Conservation (phyloP, 345 rosid species). For the Sisymbrium altissimum region DNA sequence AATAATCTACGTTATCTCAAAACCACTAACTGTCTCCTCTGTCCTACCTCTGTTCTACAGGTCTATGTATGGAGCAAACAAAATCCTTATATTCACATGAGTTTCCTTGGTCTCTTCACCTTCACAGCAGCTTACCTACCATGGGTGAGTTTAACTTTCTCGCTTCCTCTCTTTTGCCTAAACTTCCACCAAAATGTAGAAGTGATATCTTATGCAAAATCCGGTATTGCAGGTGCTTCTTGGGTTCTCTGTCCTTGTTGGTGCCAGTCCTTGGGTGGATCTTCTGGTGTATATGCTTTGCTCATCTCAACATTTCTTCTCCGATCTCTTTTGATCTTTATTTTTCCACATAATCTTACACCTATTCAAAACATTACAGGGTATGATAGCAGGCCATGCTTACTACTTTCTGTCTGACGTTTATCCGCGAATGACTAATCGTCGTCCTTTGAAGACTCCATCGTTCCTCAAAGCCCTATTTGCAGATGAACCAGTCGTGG, state of each 20-base stretch:
- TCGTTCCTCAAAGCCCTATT: slow-evolving; percentile 73
- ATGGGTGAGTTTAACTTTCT: slow-evolving; percentile 61
- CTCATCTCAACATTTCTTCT: background rate
- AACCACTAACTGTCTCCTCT: background rate
- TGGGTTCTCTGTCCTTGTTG: slow-evolving; percentile 95
- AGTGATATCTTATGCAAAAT: background rate
- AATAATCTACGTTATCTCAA: background rate
- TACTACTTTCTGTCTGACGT: slow-evolving; percentile 98
- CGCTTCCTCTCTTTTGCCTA: background rate
- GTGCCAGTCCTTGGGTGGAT: slow-evolving; percentile 98
- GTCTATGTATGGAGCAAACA: slow-evolving; percentile 99
- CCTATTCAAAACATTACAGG: slow-evolving; percentile 45
- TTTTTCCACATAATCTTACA: background rate
- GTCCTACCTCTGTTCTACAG: slow-evolving; percentile 31
- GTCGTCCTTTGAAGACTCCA: slow-evolving; percentile 82
- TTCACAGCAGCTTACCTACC: slow-evolving; percentile 97
- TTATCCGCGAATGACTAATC: slow-evolving; percentile 88
- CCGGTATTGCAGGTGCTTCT: slow-evolving; percentile 64
- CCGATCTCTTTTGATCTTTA: background rate
- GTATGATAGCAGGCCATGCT: slow-evolving; percentile 97
- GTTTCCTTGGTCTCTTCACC: slow-evolving; percentile 93
- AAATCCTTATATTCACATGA: slow-evolving; percentile 98
- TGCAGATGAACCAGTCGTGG: slow-evolving; percentile 82
- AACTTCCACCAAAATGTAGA: background rate
- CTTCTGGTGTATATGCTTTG: slow-evolving; percentile 57